Percentiles rank a stretch among this genome's conserved stretches.
Evolutionary conservation across 768 basidiomycete genomes (phyloP).

Genomic region (Collybiopsis confluens): DNA sequence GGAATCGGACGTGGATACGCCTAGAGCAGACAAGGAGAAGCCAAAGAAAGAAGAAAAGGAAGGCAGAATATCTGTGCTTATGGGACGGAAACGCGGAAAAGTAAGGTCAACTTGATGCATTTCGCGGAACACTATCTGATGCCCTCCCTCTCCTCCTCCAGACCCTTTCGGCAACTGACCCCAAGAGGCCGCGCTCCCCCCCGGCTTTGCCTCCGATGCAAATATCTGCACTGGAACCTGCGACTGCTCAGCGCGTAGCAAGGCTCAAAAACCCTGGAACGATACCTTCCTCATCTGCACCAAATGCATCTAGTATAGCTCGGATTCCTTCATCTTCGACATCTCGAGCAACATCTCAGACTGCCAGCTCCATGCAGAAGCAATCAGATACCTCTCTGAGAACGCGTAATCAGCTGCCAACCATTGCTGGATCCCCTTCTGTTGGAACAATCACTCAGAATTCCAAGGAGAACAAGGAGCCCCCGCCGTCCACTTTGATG

Average conservation of each 20-base stretch:
- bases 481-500: conserved; percentile 45
- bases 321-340: conserved; percentile 35
- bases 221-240: conserved; percentile 75
- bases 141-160: conserved; percentile 24
- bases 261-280: conserved; percentile 61
- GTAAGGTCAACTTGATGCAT: conserved; percentile 46
- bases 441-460: conserved; percentile 58
- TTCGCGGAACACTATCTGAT: conserved; percentile 9
- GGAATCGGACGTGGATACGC: conserved; percentile 48
- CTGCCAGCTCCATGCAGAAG: conserved; percentile 83
- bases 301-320: conserved; percentile 8
- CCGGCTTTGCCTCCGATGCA: conserved; percentile 87
- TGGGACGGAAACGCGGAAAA: conserved; percentile 90
- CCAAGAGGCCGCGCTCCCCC: conserved; percentile 67
- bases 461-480: conserved; percentile 54
- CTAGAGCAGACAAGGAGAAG: conserved; percentile 43
- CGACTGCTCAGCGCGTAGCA: conserved; percentile 82
- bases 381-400: conserved; percentile 81
- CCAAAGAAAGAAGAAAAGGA: conserved; percentile 79
- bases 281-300: conserved; percentile 32
- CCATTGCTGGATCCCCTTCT: conserved; percentile 92
- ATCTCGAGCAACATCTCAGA: conserved; percentile 74
- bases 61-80: conserved; percentile 82
- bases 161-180: conserved; percentile 82
- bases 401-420: conserved; percentile 69